Evolutionary conservation across 805 yeast species (phyloP), one percentile per base, ranked within the genome.

Genomic region (Debaryomyces tyrocola): DNA sequence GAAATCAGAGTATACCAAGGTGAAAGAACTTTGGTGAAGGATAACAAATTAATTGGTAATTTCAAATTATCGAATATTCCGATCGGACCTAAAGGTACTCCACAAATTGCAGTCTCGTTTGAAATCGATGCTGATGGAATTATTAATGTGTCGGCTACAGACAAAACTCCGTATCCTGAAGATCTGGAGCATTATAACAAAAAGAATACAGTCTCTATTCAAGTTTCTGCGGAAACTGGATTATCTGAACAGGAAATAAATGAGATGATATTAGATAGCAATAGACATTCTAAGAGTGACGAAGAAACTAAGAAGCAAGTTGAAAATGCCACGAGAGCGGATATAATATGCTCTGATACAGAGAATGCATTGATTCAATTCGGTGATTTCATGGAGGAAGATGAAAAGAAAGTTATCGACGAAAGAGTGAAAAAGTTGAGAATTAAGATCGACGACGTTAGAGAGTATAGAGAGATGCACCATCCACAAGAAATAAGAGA

Each of bases 101-200:
- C 94, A 11, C 92, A 87, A 62, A 82, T 87, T 48, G 82, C 79
- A 42, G 94, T 87, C 6, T 78, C 86, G 1, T 87, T 87, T 59
- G 89, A 83, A 58, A 83, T 87, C 47, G 92, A 87, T 67, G 91
- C 91, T 4, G 90, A 87, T 65, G 94, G 95, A 38, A 80, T 80
- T 46, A 73, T 80, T 54, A 78, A 77, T 47, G 85, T 80, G 15
- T 69, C 80, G 44, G 85, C 84, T 6, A 66, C 74, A n/a, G 85
- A 80, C 55, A 78, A 76, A 59, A 73, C 78, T 0, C 65, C 66
- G 15, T 69, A 70, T 46, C 67, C 71, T 0, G 63, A 62, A 44
- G 72, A 62, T 37, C 63, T 60, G 56, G 66, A 63, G 20, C 55
- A 64, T 46, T 60, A 53, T 45, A 77, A 75, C 51, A 77, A 79